phyloP scores from a whole-genome alignment of 2,329 filamentous ascomycete genomes.

The Emericellopsis atlantica region DNA sequence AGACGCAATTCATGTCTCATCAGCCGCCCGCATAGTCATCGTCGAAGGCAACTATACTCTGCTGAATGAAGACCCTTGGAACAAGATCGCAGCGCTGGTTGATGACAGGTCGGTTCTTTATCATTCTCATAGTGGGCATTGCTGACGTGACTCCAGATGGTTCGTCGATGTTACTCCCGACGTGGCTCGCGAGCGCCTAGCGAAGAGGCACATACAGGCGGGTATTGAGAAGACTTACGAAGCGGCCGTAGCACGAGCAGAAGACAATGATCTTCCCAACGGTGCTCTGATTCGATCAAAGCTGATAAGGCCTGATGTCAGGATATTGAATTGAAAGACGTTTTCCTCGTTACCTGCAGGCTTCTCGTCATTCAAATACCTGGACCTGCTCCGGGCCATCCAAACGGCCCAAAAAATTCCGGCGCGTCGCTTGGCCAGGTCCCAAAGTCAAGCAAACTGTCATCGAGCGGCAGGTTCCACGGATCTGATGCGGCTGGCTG shows the following conservation, averaged over 20 bases:
- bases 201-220: constrained; percentile 11
- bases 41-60: constrained; percentile 34
- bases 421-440: constrained; percentile 9
- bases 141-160: constrained; percentile 9
- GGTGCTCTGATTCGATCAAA: constrained; percentile 11
- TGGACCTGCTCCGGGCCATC: constrained; percentile 7
- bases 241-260: constrained; percentile 9
- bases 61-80: constrained; percentile 1
- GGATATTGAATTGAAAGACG: constrained; percentile 10
- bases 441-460: constrained; percentile 11
- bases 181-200: constrained; percentile 10
- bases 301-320: constrained; percentile 11
- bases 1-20: constrained; percentile 14
- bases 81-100: not conserved
- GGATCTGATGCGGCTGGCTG: not conserved
- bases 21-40: constrained; percentile 30
- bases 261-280: constrained; percentile 16
- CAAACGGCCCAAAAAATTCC: constrained; percentile 9
- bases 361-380: not conserved
- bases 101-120: constrained; percentile 1
- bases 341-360: not conserved
- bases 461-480: constrained; percentile 8
- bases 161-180: constrained; percentile 12
- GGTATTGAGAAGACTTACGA: constrained; percentile 13
- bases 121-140: not conserved